These are phyloP conservation scores for Nicotiana obtusifolia DNA, from an alignment of 257 asterid genomes.

Conservation along the genomic window DNA sequence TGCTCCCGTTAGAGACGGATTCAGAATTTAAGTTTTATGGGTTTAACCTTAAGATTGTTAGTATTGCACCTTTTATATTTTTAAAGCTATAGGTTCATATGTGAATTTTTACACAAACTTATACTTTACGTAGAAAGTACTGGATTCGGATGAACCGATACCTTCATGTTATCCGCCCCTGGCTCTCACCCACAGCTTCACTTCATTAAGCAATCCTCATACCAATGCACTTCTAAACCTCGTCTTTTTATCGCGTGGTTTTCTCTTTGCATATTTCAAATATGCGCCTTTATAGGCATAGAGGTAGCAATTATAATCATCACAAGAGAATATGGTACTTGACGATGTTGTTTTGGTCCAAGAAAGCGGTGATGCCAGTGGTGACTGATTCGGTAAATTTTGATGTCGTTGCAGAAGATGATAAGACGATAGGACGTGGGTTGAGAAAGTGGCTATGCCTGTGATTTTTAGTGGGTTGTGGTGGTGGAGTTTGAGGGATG, in stretches of 20 bases:
- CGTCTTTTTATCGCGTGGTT: conserved; percentile 40
- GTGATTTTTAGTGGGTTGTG: conserved; percentile 46
- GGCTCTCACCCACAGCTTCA: conserved; percentile 37
- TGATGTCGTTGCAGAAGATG: conserved; percentile 26
- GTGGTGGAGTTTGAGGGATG: conserved; percentile 82
- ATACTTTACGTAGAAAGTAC: too few species aligned
- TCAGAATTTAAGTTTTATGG: too few species aligned
- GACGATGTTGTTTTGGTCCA: conserved; percentile 50
- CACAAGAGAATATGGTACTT: conserved; percentile 13
- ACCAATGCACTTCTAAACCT: conserved; percentile 1
- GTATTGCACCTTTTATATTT: too few species aligned
- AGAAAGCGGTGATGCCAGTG: conserved; percentile 64
- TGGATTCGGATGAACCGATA: background rate
- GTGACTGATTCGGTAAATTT: conserved; percentile 51
- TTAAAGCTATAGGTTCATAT: too few species aligned
- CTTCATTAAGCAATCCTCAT: background rate
- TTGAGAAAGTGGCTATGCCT: conserved; percentile 49
- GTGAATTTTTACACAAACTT: too few species aligned
- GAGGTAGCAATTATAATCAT: conserved; percentile 40
- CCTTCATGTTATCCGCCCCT: too few species aligned
- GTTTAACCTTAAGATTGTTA: too few species aligned
- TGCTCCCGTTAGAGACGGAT: too few species aligned
- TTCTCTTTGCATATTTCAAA: conserved; percentile 36
- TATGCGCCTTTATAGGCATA: conserved; percentile 58
- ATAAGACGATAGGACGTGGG: conserved; percentile 28